Base-by-base conservation (phyloP, 2,329 filamentous ascomycete species). In the Pleoardoris graminearum region DNA sequence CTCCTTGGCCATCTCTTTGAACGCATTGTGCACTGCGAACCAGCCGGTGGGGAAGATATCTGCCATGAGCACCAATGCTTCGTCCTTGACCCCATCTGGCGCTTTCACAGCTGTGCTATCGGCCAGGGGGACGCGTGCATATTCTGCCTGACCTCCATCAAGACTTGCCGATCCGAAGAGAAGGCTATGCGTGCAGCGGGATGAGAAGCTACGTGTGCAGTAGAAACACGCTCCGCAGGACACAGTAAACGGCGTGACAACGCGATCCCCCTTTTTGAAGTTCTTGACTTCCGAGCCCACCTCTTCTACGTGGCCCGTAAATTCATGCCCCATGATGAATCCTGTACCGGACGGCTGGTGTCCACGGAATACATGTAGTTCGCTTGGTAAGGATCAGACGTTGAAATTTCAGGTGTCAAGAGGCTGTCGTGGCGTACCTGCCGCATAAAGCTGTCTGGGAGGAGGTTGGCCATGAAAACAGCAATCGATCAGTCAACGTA, bases 31-130 rank as follows among this genome's bases (percentile, higher is more conserved):
- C 4, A 89, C 89, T 6, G 90, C 91, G 63, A 92, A 96, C 75
- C 85, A 96, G 7, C 92, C 89, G 0, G 79, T 82, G 25, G 91
- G 91, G 73, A 94, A 96, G 64, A 96, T 95, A 68, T 96, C 91
- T 14, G 90, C 91, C 91, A 96, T 96, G 22, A 96, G 81, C 6
- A 95, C 85, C 43, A 95, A 79, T 30, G 85, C 85, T 58, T 88
- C 82, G 61, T 93, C 87, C 17, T 87, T 83, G 52, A 95, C 87
- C 7, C 81, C 83, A 1, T 83, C 73, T 0, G 89, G 88, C 0
- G 90, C 87, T 65, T 86, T 87, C 67, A 91, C 82, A n/a, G 87
- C 83, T 0, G 90, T 95, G 30, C 85, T 85, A 66, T 96, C 91
- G 10, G 91, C 91, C 49, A 87, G 77, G 0, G 92, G 92, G 12